phyloP scores from a whole-genome alignment of 345 rosid genomes.

The Laguncularia racemosa region DNA sequence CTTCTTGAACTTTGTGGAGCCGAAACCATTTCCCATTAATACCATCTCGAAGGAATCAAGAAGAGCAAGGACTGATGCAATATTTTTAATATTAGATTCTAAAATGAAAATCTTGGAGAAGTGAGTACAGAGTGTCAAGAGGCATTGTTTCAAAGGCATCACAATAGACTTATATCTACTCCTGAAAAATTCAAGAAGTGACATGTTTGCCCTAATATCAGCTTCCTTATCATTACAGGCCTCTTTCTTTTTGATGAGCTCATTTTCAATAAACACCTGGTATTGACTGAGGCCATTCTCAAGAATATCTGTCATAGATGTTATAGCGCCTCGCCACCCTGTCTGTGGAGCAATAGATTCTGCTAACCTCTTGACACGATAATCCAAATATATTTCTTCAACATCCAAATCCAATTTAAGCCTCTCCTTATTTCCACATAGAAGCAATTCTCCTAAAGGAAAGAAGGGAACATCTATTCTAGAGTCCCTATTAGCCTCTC shows the following conservation, averaged over 20 bases:
- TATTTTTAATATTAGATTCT: slow-evolving; percentile 9
- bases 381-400: slow-evolving; percentile 31
- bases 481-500: neutral
- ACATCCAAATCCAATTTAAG: slow-evolving; percentile 20
- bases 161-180: slow-evolving; percentile 3
- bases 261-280: slow-evolving; percentile 18
- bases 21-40: slow-evolving; percentile 10
- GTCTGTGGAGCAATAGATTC: slow-evolving; percentile 15
- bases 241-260: slow-evolving; percentile 4
- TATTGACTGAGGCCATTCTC: slow-evolving; percentile 18
- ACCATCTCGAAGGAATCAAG: slow-evolving; percentile 17
- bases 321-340: slow-evolving; percentile 21
- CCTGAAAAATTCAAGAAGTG: slow-evolving; percentile 24
- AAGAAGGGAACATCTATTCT: too few species aligned
- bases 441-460: too few species aligned
- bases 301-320: slow-evolving; percentile 20
- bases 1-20: slow-evolving; percentile 16
- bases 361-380: slow-evolving; percentile 25
- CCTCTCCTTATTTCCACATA: slow-evolving; percentile 19
- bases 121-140: slow-evolving; percentile 21
- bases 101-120: slow-evolving; percentile 13
- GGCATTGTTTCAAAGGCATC: slow-evolving; percentile 14
- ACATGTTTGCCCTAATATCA: slow-evolving; percentile 1
- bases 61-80: slow-evolving; percentile 10
- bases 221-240: slow-evolving; percentile 5